Base-by-base conservation (phyloP, 495 filamentous ascomycete genomes). In the Penicillium nucicola region DNA sequence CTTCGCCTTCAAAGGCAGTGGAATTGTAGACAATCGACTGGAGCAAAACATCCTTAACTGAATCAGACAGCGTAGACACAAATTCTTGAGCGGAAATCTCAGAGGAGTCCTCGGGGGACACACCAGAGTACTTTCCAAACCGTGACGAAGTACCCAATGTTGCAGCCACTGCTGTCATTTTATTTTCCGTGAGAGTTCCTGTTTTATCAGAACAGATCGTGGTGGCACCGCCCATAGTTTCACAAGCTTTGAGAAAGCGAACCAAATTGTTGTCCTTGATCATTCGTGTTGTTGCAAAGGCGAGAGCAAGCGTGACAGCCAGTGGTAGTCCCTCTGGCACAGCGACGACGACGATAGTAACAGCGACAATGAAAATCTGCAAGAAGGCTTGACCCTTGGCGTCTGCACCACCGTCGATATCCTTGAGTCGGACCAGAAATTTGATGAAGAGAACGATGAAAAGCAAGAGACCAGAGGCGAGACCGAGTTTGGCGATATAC, bases 191-290 rank as follows among this genome's bases (percentile, higher is more conserved):
- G n/a, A 97, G 74, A 2, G 92, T 97, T 47, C 92, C 92, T 0
- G 92, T 97, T 67, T 97, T 97, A 72, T 97, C 92, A 3, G 92
- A 96, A 69, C 92, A 97, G 41, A 97, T 89, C 1, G 89, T 92
- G 0, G 92, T 96, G 4, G 92, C 92, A 67, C 96, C 96, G 18
- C 92, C 92, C 92, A 97, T 97, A n/a, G 92, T 95, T 67, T 97
- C 92, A 67, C 92, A 97, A 37, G 92, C 92, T 58, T 90, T 85
- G 33, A 97, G 76, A 47, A 92, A 80, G 22, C 92, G 88, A 42
- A 97, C 92, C 41, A 97, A 68, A 55, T 97, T 97, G 69, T 96
- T 92, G 58, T 97, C 92, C 66, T 88, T 93, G 38, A 96, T 74
- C 92, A 97, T 97, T 20, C 90, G 78, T 17, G 86, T 96, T 1